Conservation (phyloP, 2,329 filamentous ascomycete species). For the Pyrenophora teres region DNA sequence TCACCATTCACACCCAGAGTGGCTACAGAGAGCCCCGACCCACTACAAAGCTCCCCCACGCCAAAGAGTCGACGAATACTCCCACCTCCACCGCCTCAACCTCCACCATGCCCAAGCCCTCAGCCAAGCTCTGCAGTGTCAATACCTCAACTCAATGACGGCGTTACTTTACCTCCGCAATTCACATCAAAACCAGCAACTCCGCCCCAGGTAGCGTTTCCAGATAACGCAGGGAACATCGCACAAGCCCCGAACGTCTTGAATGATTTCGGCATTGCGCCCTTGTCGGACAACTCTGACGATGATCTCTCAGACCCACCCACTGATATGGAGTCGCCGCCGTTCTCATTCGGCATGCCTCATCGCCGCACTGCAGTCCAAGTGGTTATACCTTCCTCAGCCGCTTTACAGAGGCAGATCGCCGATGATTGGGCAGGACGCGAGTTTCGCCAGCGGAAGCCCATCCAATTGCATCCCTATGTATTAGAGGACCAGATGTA, state of each 20-base stretch:
- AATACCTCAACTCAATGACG: constrained; percentile 10
- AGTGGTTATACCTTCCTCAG: constrained; percentile 38
- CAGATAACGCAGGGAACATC: background rate
- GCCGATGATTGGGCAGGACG: constrained; percentile 30
- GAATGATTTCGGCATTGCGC: constrained; percentile 24
- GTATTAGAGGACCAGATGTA: constrained; percentile 52
- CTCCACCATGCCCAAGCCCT: constrained; percentile 4
- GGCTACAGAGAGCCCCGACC: constrained; percentile 40
- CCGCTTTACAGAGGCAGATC: constrained; percentile 20
- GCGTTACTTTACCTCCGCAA: constrained; percentile 9
- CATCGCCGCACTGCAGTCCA: constrained; percentile 34
- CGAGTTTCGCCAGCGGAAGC: constrained; percentile 52
- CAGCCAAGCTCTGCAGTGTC: constrained; percentile 9
- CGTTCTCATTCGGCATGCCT: constrained; percentile 16
- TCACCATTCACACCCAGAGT: constrained; percentile 30
- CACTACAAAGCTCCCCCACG: constrained; percentile 27
- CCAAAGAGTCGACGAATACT: constrained; percentile 5
- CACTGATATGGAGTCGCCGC: constrained; percentile 26
- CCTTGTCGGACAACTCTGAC: constrained; percentile 30
- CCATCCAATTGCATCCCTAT: constrained; percentile 57
- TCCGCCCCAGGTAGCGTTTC: background rate
- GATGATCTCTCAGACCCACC: constrained; percentile 34
- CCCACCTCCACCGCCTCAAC: constrained; percentile 13
- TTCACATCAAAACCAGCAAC: background rate
- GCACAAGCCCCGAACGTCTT: constrained; percentile 17